Conservation (phyloP, 148 eudicot genomes). For the Amaranthus palmeri region DNA sequence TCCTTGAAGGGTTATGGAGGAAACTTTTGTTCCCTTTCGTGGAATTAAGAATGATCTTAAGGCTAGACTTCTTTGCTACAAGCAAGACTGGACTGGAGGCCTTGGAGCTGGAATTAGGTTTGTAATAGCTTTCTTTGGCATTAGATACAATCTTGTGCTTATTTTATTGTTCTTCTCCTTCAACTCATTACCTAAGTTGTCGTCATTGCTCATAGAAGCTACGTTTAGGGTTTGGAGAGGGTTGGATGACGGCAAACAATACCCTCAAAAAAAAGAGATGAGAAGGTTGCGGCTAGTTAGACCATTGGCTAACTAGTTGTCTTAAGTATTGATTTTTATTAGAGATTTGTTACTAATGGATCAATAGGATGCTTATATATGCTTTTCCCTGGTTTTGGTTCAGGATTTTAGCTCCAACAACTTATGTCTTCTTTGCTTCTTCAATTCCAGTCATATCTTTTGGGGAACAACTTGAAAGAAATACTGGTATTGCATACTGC, state of each 20-base stretch:
- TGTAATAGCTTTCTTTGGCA: conserved; percentile 2
- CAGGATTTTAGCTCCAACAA: conserved; percentile 97
- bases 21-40: conserved; percentile 88
- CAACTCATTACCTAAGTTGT: background rate
- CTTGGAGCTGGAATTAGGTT: conserved; percentile 90
- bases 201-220: too few species aligned
- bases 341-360: background rate
- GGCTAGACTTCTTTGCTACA: conserved; percentile 82
- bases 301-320: background rate
- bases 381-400: conserved; percentile 8
- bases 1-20: conserved; percentile 63
- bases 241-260: too few species aligned
- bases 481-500: conserved; percentile 50
- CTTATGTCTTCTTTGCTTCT: conserved; percentile 96
- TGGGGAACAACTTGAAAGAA: conserved; percentile 95
- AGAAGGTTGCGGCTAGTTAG: too few species aligned
- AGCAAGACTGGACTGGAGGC: conserved; percentile 97
- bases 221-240: too few species aligned
- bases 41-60: conserved; percentile 92
- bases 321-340: background rate
- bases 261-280: too few species aligned
- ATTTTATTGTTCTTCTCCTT: conserved; percentile 1
- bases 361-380: conserved; percentile 3
- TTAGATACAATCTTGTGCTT: background rate
- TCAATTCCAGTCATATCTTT: conserved; percentile 99